phyloP scores from a whole-genome alignment of 495 filamentous ascomycete genomes.

The Penicillium antarcticum region DNA sequence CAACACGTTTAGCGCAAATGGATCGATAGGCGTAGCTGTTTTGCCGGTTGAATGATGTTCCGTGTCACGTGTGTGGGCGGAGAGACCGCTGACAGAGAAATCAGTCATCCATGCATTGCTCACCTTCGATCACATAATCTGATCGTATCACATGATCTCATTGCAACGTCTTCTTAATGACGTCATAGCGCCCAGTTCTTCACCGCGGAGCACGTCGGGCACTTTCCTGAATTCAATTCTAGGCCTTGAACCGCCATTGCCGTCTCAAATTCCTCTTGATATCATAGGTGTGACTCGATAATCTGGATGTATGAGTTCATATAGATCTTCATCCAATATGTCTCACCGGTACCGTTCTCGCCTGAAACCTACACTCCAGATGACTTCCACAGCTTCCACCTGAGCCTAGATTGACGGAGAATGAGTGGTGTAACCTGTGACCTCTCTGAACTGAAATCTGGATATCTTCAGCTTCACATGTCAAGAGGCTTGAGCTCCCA shows the following conservation, averaged over 20 bases:
- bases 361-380: no score
- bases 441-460: background rate
- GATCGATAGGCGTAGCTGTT: slow-evolving; percentile 12
- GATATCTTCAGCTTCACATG: background rate
- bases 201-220: slow-evolving; percentile 9
- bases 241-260: slow-evolving; percentile 10
- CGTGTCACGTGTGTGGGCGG: background rate
- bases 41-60: slow-evolving; percentile 10
- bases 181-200: slow-evolving; percentile 11
- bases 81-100: no score
- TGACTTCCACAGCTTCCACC: no score
- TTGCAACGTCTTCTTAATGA: slow-evolving; percentile 10
- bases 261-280: background rate
- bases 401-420: no score
- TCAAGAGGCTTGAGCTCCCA: no score
- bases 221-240: slow-evolving; percentile 4
- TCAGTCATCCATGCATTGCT: no score
- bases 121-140: no score
- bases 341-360: no score
- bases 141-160: no score
- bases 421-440: no score
- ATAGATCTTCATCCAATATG: no score
- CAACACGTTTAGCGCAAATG: slow-evolving; percentile 13
- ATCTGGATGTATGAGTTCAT: no score
- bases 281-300: background rate